These are phyloP conservation scores for Magnaporthales sp. DNA, from an alignment of 2,329 filamentous ascomycete species.

Conservation along the genomic window DNA sequence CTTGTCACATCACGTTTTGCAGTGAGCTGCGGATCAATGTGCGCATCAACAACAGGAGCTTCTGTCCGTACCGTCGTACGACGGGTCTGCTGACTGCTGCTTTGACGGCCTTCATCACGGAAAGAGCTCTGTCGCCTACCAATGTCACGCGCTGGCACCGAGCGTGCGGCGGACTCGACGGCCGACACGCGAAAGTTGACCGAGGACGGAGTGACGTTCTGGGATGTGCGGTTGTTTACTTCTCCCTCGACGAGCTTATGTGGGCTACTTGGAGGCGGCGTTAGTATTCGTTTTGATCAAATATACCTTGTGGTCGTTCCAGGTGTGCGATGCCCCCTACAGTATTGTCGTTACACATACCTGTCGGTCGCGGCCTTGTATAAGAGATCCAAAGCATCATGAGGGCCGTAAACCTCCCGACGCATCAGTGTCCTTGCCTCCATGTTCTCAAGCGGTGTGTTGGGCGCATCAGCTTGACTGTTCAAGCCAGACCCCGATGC, in stretches of 20 bases:
- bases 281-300: background rate
- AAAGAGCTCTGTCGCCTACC: background rate
- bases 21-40: conserved; percentile 37
- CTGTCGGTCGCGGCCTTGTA: conserved; percentile 75
- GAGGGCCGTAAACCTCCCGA: conserved; percentile 75
- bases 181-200: background rate
- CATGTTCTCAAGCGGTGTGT: conserved; percentile 54
- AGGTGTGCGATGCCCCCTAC: background rate
- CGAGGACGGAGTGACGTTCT: background rate
- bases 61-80: background rate
- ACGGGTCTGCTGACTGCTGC: background rate
- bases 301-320: too few species aligned
- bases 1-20: conserved; percentile 30
- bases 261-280: background rate
- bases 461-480: conserved; percentile 41
- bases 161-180: background rate
- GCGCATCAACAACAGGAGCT: conserved; percentile 20
- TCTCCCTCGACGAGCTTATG: conserved; percentile 5
- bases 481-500: conserved; percentile 3
- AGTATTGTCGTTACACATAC: conserved; percentile 12
- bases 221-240: background rate
- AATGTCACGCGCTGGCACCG: background rate
- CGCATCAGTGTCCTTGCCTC: conserved; percentile 59
- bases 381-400: conserved; percentile 84
- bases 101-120: background rate